These are phyloP conservation scores for Neopestalotiopsis sp. DNA, from an alignment of 2,329 filamentous ascomycete species.

Conservation along the genomic window DNA sequence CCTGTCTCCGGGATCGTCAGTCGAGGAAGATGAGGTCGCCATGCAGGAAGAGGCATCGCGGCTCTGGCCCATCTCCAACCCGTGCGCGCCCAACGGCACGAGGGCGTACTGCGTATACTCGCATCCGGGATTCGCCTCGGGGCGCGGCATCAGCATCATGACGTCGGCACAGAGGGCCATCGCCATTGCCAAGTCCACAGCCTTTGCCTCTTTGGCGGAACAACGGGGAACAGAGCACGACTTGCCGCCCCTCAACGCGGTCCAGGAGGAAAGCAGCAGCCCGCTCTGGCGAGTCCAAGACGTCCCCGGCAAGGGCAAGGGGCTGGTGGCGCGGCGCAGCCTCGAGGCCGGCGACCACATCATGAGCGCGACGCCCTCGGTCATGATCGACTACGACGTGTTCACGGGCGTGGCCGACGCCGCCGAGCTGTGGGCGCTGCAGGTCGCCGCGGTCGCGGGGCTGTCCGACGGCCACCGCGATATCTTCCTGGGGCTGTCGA, in stretches of 20 bases:
- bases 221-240: constrained; percentile 28
- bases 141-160: constrained; percentile 45
- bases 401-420: constrained; percentile 36
- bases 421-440: constrained; percentile 35
- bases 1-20: too few relatives aligned
- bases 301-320: constrained; percentile 45
- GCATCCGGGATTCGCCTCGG: constrained; percentile 38
- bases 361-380: constrained; percentile 43
- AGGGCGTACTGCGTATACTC: constrained; percentile 42
- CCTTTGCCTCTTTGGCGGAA: constrained; percentile 37
- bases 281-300: constrained; percentile 40
- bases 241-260: not conserved
- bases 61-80: constrained; percentile 22
- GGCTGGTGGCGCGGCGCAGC: constrained; percentile 40
- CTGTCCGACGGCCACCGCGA: constrained; percentile 38
- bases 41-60: not conserved
- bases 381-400: constrained; percentile 46
- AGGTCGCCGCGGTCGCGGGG: constrained; percentile 36
- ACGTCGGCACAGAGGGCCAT: constrained; percentile 40
- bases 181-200: constrained; percentile 33
- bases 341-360: constrained; percentile 44
- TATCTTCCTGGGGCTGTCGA: constrained; percentile 43
- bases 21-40: not conserved
- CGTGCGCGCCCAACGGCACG: constrained; percentile 22
- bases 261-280: constrained; percentile 17